Base-by-base conservation (phyloP, 768 basidiomycete species). In the Baorangia bicolor region DNA sequence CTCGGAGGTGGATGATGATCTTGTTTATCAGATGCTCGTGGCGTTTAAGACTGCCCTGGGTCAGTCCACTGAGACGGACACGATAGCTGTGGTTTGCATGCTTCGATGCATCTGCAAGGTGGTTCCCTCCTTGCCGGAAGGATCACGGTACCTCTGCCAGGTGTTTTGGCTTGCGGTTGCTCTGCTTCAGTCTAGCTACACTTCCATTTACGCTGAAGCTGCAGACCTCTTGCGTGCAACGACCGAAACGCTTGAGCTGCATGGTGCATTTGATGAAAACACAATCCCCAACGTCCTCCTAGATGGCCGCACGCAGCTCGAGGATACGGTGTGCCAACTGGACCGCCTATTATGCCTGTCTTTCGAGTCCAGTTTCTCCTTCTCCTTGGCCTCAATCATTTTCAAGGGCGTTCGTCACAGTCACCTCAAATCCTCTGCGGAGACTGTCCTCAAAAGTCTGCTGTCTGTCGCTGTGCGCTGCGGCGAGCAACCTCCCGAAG, bases 81-180 rank as follows among this genome's bases (percentile, higher is more conserved):
- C 86, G 0, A 74, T 81, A 42, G 80, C 91, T 1, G 83, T 94
- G 23, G 84, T 90, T 59, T 90, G 88, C 73, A 96, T 97, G 88
- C 81, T 96, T 25, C 83, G 91, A 49, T 94, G 92, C 72, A 82
- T 96, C 63, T 82, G 83, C 66, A 85, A 84, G 63, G 79, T 94
- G 46, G 81, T 92, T 5, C 88, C 88, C 11, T 86, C 84, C 6
- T 77, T 94, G 12, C 74, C 81, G 0, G 75, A 78, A 33, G 79
- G 83, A 35, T 92, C 90, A 33, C 79, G 90, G 51, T 94, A 92
- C 68, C 75, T 90, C 7, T 73, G 79, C 21, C 81, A 83, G 49
- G 75, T 95, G 21, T 93, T 96, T 72, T 97, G 94, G 94, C 75
- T 95, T 8, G 90, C 88, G 2, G 86, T 96, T 25, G 86, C 88